phyloP scores from a whole-genome alignment of 371 early-diverging fungal genomes.

The Mortierella sp. region DNA sequence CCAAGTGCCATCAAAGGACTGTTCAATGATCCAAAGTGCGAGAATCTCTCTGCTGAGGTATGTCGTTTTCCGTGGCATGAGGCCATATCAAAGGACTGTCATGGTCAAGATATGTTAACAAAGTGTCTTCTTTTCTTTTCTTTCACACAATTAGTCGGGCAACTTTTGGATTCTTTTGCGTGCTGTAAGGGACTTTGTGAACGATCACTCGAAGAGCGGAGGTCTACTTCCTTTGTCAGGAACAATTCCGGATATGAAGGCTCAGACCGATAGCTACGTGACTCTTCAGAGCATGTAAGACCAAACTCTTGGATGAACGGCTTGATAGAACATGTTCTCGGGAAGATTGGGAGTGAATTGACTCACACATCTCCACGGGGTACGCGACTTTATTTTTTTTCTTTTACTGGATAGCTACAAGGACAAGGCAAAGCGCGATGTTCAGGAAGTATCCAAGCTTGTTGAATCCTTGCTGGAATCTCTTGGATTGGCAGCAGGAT shows the following conservation, averaged over 20 bases:
- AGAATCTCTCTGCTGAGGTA: slow-evolving; percentile 63
- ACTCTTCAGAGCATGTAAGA: slow-evolving; percentile 82
- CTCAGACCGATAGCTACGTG: slow-evolving; percentile 89
- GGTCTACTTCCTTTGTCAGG: slow-evolving; percentile 88
- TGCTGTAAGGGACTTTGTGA: slow-evolving; percentile 83
- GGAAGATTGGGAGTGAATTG: too few relatives aligned
- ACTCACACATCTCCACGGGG: too few relatives aligned
- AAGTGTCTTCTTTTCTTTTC: not conserved
- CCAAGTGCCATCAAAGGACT: slow-evolving; percentile 61
- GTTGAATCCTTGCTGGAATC: slow-evolving; percentile 62
- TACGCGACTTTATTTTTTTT: too few relatives aligned
- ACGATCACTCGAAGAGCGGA: slow-evolving; percentile 67
- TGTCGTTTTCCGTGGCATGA: not conserved
- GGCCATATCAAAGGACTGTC: not conserved
- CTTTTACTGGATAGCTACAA: slow-evolving; percentile 67
- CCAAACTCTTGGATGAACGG: not conserved
- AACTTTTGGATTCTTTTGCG: slow-evolving; percentile 88
- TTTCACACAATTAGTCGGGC: slow-evolving; percentile 63
- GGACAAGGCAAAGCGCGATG: slow-evolving; percentile 81
- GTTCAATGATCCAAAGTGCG: slow-evolving; percentile 63
- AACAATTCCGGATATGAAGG: slow-evolving; percentile 94
- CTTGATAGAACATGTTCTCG: slow-evolving; percentile 1
- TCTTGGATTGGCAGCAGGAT: slow-evolving; percentile 59
- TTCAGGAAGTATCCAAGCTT: slow-evolving; percentile 61
- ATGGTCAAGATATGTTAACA: not conserved